Evolutionary conservation across 495 filamentous ascomycete genomes (phyloP).

Genomic region (Amphirosellinia nigrospora): DNA sequence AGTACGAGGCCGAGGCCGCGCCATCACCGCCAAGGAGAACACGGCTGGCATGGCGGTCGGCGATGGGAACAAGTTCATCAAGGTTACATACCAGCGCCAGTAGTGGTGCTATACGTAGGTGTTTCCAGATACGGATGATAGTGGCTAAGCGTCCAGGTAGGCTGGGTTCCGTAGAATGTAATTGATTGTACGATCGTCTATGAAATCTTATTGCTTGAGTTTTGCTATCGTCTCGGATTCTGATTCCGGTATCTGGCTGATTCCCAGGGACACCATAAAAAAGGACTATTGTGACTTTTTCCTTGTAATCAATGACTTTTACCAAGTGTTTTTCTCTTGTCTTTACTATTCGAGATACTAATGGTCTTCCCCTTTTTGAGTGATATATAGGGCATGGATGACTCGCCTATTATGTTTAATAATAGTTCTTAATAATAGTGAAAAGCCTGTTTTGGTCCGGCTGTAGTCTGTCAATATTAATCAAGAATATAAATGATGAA

Average conservation of each 20-base stretch:
- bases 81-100: slow-evolving; percentile 41
- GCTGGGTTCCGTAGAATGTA: not conserved
- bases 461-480: not conserved
- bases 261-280: slow-evolving; percentile 29
- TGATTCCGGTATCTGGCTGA: slow-evolving; percentile 33
- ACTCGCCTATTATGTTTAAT: not conserved
- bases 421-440: not conserved
- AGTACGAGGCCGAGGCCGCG: slow-evolving; percentile 88
- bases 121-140: not conserved
- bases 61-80: slow-evolving; percentile 58
- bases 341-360: not conserved
- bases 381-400: not conserved
- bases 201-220: not conserved
- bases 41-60: slow-evolving; percentile 88
- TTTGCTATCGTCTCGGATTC: slow-evolving; percentile 29
- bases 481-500: slow-evolving; percentile 15
- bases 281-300: not conserved
- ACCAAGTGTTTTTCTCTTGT: not conserved
- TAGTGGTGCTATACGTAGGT: slow-evolving; percentile 21
- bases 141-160: not conserved
- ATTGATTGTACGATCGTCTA: not conserved
- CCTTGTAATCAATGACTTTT: not conserved
- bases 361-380: not conserved
- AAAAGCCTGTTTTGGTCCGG: not conserved
- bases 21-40: slow-evolving; percentile 94